A percentile compares a stretch with the other conserved stretches of the same genome.
Evolutionary conservation across 176 grass and related monocot genomes (phyloP).

Genomic region (Oryza meyeriana): DNA sequence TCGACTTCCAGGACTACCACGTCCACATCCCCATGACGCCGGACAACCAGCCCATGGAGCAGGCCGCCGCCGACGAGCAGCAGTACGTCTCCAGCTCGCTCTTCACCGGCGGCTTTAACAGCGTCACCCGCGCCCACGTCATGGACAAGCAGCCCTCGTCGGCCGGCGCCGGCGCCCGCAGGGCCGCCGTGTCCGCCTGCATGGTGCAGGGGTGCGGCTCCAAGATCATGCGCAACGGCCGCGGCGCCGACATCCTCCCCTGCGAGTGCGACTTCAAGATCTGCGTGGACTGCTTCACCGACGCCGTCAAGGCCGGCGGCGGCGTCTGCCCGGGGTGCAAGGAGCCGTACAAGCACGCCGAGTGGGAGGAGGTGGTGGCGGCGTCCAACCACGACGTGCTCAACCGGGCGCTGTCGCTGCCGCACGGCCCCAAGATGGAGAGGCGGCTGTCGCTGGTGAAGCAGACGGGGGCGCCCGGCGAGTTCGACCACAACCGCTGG

Average conservation of each 20-base stretch:
- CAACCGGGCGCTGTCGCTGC: neutral
- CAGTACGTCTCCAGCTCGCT: conserved; percentile 76
- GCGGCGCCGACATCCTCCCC: conserved; percentile 56
- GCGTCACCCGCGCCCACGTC: conserved; percentile 72
- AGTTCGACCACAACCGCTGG: conserved; percentile 95
- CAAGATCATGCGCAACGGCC: conserved; percentile 57
- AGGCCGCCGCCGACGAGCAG: conserved; percentile 50
- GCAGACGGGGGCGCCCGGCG: conserved; percentile 48
- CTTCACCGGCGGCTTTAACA: conserved; percentile 98
- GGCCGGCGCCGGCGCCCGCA: too few relatives aligned
- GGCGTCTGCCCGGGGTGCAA: conserved; percentile 82
- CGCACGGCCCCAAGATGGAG: conserved; percentile 63
- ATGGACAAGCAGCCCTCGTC: conserved; percentile 46
- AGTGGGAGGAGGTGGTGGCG: conserved; percentile 61
- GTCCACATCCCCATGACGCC: conserved; percentile 95
- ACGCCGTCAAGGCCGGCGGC: conserved; percentile 65
- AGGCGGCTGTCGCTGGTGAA: conserved; percentile 62
- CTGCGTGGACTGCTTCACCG: conserved; percentile 87
- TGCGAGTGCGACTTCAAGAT: conserved; percentile 98
- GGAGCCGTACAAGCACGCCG: conserved; percentile 80
- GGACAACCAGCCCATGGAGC: conserved; percentile 90
- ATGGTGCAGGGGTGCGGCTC: conserved; percentile 65
- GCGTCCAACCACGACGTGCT: conserved; percentile 21
- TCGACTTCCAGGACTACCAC: conserved; percentile 87
- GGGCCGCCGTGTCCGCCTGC: conserved; percentile 39